These are phyloP conservation scores for Xanthoconium separans DNA, from an alignment of 1,284 basidiomycete species.

Conservation along the genomic window DNA sequence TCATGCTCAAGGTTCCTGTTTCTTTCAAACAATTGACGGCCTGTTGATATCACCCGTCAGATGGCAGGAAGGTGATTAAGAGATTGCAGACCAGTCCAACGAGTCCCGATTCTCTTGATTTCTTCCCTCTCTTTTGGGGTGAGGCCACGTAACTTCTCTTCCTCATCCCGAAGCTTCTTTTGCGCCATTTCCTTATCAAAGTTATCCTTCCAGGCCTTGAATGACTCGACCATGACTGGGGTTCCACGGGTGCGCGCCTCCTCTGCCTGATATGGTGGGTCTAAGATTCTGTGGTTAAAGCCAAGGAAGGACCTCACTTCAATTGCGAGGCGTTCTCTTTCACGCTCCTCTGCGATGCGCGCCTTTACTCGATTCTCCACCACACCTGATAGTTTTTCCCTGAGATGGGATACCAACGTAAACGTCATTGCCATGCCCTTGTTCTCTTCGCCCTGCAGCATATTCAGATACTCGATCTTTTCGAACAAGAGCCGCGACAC, in stretches of 20 bases:
- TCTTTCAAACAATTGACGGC: slow-evolving; percentile 86
- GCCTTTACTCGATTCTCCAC: slow-evolving; percentile 60
- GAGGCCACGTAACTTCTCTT: slow-evolving; percentile 76
- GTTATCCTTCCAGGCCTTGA: slow-evolving; percentile 76
- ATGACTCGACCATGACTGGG: slow-evolving; percentile 81
- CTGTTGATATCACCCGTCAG: slow-evolving; percentile 40
- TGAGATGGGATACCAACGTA: slow-evolving; percentile 84
- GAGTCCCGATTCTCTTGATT: slow-evolving; percentile 61
- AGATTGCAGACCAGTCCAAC: slow-evolving; percentile 64
- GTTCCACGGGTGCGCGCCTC: slow-evolving; percentile 89
- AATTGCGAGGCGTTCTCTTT: slow-evolving; percentile 70
- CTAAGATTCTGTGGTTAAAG: not conserved
- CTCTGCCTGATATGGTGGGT: slow-evolving; percentile 64
- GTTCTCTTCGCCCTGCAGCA: slow-evolving; percentile 79
- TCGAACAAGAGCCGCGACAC: slow-evolving; percentile 31
- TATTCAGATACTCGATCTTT: slow-evolving; percentile 3
- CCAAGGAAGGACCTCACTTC: slow-evolving; percentile 52
- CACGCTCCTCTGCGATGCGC: slow-evolving; percentile 61
- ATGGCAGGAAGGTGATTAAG: slow-evolving; percentile 6
- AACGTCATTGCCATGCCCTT: slow-evolving; percentile 98
- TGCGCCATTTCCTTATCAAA: slow-evolving; percentile 71
- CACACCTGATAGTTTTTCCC: slow-evolving; percentile 73
- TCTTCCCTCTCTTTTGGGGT: slow-evolving; percentile 90
- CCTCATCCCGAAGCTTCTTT: slow-evolving; percentile 71
- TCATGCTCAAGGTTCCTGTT: slow-evolving; percentile 63